Evolutionary conservation across 805 yeast genomes (phyloP).

Genomic region (Barnettozyma siamensis): DNA sequence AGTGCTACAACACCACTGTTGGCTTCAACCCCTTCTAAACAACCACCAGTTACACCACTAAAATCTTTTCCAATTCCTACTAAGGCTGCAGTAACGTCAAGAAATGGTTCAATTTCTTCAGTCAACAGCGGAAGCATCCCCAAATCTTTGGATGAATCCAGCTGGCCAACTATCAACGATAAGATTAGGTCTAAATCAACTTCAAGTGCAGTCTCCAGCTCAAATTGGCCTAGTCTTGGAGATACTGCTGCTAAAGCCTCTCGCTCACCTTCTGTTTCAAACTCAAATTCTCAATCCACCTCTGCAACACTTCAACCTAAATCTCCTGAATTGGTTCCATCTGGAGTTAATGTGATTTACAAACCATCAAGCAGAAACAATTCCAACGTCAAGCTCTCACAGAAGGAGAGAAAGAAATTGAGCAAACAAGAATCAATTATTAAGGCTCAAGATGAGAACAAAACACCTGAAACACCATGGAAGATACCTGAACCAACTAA

Average conservation of each 20-base stretch:
- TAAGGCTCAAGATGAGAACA: constrained; percentile 4
- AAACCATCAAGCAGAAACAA: constrained; percentile 11
- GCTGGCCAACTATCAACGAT: constrained; percentile 8
- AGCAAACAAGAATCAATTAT: constrained; percentile 23
- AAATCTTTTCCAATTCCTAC: background rate
- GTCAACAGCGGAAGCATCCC: background rate
- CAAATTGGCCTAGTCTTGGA: background rate
- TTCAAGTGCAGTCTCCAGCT: background rate
- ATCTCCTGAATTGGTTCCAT: background rate
- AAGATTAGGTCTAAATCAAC: background rate
- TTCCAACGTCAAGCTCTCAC: constrained; percentile 33
- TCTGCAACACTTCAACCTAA: background rate
- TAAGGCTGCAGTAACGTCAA: background rate
- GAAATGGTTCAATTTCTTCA: constrained; percentile 2
- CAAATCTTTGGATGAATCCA: background rate
- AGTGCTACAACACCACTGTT: background rate
- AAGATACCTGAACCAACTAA: constrained; percentile 12
- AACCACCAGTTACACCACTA: background rate
- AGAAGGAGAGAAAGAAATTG: constrained; percentile 50
- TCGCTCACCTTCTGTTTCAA: background rate
- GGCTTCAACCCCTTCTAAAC: background rate
- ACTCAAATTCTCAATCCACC: background rate
- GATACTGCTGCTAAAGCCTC: background rate
- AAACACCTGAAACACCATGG: constrained; percentile 16
- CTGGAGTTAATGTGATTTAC: background rate